Evolutionary conservation across 1,284 basidiomycete species (phyloP).

Genomic region (Tilletia walkeri): DNA sequence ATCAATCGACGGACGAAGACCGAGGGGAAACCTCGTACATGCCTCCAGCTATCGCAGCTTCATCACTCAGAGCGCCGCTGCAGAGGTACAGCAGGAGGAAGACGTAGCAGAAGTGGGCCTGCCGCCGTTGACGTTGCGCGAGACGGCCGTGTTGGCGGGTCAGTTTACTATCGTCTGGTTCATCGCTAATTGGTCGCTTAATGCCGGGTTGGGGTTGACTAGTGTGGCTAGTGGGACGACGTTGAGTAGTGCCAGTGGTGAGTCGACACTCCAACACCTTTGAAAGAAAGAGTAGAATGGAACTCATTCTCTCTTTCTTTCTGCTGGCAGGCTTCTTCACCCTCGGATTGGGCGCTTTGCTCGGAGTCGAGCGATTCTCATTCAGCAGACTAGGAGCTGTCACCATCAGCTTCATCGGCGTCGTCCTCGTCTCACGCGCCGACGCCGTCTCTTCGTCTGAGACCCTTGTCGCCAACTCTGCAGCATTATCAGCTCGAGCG

Average conservation of each 20-base stretch:
- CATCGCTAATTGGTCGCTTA: constrained; percentile 52
- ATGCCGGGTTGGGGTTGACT: constrained; percentile 47
- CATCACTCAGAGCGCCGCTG: background rate
- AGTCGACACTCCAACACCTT: constrained; percentile 2
- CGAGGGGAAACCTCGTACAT: constrained; percentile 25
- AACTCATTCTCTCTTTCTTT: no score
- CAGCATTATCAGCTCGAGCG: background rate
- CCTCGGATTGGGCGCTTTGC: constrained; percentile 76
- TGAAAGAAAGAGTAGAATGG: no score
- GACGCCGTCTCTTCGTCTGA: constrained; percentile 33
- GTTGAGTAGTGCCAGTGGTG: constrained; percentile 65
- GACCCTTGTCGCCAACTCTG: no score
- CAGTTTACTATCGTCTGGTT: constrained; percentile 54
- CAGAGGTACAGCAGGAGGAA: background rate
- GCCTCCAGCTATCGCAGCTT: constrained; percentile 7
- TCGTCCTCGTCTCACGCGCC: constrained; percentile 70
- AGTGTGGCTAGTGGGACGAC: constrained; percentile 53
- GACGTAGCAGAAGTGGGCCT: constrained; percentile 8
- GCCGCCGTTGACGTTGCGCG: constrained; percentile 44
- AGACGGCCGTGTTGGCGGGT: constrained; percentile 44
- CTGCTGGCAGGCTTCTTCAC: constrained; percentile 98
- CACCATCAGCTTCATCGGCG: constrained; percentile 75
- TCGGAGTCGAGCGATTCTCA: constrained; percentile 77
- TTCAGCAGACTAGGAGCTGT: constrained; percentile 77
- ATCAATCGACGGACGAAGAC: constrained; percentile 49